Percentiles rank a stretch among this genome's conserved stretches.
Evolutionary conservation across 306 rosid species (phyloP).

Genomic region (Malus asiatica): DNA sequence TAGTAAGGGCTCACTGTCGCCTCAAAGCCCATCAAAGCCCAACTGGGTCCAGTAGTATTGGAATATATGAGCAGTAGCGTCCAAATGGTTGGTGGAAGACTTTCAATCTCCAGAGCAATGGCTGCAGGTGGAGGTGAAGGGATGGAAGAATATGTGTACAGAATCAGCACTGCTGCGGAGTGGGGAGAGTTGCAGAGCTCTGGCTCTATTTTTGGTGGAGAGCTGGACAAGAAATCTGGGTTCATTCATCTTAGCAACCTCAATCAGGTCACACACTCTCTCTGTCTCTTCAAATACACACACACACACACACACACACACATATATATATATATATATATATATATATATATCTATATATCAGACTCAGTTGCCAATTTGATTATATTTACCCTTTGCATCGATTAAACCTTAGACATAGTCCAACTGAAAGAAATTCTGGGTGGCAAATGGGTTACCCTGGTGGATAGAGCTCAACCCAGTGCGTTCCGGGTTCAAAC

Average conservation of each 20-base stretch:
- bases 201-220: constrained; percentile 50
- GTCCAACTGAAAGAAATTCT: neutral
- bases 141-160: constrained; percentile 50
- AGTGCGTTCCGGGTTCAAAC: no score
- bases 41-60: neutral
- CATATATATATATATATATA: no score
- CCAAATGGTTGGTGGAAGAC: no score
- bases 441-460: neutral
- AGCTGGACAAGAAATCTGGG: constrained; percentile 54
- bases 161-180: constrained; percentile 53
- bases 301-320: no score
- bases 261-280: constrained; percentile 44
- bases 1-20: neutral
- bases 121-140: constrained; percentile 6
- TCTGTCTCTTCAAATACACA: neutral
- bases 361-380: neutral
- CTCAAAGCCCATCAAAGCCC: neutral
- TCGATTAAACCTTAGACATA: neutral
- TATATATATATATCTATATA: no score
- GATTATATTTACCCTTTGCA: neutral
- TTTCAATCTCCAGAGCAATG: constrained; percentile 13
- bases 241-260: constrained; percentile 86
- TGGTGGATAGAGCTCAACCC: no score
- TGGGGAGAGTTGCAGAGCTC: constrained; percentile 58
- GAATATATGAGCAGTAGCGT: neutral